Evolutionary conservation across 257 asterid genomes (phyloP), one percentile per base, ranked within the genome.

Genomic region (Gynochthodes officinalis): DNA sequence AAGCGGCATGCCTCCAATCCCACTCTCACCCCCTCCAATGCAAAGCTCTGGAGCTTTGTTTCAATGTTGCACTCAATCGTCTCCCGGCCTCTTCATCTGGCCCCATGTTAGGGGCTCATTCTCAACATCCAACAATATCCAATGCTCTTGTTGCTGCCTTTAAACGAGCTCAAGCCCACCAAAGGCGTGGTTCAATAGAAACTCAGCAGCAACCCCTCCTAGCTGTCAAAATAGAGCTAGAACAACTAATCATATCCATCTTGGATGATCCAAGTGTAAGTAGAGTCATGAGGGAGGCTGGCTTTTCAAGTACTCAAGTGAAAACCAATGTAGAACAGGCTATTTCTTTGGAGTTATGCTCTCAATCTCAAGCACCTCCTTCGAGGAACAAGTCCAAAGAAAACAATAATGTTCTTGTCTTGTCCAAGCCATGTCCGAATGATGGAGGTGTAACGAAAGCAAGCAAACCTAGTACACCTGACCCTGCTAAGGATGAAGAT

Each of bases 141-240:
- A 89, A 93, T 80, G 97, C 97, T 0, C 95, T 93, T 7, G 96
- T 87, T 2, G 98, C 97, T 1, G 97, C 98, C 54, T 93, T 93
- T 83, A 93, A 93, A 77, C 79, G 98, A n/a, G 98, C 98, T 18
- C 98, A 92, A 71, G 95, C 98, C 64, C 92, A 92, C 78, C 96
- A 92, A 73, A 84, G 96, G 46, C 93, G 97, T 2, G 96, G 97
- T 64, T 82, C 93, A 0, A 71, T 81, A 5, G 96, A 93, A 44
- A 79, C 74, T 55, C 96, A 86, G 72, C 95, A 83, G 70, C 95
- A 85, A 67, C 82, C 97, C 0, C 69, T 89, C 33, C 69, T 90
- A 18, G 85, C 91, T 3, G 89, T 85, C 5, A 89, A 88, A 60
- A 85, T 93, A 73, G 97, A 90, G 81, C 78, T 93, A 37, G 89